phyloP scores from a whole-genome alignment of 495 filamentous ascomycete species.

The Corynascus novoguineensis region DNA sequence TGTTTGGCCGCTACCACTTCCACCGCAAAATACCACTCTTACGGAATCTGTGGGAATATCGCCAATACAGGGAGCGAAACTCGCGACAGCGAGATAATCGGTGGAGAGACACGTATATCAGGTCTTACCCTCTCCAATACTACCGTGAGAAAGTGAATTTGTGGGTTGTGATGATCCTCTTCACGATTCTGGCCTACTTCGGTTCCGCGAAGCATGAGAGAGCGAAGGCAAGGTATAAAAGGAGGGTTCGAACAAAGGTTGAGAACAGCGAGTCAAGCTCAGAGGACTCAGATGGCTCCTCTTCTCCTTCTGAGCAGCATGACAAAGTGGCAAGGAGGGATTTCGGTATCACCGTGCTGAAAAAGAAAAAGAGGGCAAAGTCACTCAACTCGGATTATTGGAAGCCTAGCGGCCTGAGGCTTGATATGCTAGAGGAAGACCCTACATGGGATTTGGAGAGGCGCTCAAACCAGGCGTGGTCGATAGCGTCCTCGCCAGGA shows the following conservation, averaged over 20 bases:
- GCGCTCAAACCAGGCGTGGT: constrained; percentile 7
- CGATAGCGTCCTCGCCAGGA: not conserved
- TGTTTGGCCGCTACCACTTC: constrained; percentile 13
- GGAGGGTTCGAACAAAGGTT: not conserved
- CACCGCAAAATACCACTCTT: constrained; percentile 13
- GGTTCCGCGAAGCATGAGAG: constrained; percentile 8
- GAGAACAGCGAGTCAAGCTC: not conserved
- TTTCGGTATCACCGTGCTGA: not conserved
- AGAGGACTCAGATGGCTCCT: not conserved
- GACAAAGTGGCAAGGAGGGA: constrained; percentile 3
- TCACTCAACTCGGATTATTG: constrained; percentile 8
- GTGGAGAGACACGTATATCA: constrained; percentile 14
- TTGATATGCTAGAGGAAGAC: not conserved
- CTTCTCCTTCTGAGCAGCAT: not conserved
- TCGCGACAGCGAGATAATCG: constrained; percentile 4
- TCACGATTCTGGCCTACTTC: constrained; percentile 7
- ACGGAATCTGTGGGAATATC: constrained; percentile 7
- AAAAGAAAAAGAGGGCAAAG: not conserved
- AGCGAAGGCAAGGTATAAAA: constrained; percentile 2
- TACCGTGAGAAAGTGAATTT: not conserved
- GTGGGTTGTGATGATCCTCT: not conserved
- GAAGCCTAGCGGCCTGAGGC: not conserved
- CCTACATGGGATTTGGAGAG: not conserved
- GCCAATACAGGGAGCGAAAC: not conserved
- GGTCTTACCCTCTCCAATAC: constrained; percentile 9